These are phyloP conservation scores for Tuber melanosporum DNA, from an alignment of 495 filamentous ascomycete genomes.

Conservation along the genomic window DNA sequence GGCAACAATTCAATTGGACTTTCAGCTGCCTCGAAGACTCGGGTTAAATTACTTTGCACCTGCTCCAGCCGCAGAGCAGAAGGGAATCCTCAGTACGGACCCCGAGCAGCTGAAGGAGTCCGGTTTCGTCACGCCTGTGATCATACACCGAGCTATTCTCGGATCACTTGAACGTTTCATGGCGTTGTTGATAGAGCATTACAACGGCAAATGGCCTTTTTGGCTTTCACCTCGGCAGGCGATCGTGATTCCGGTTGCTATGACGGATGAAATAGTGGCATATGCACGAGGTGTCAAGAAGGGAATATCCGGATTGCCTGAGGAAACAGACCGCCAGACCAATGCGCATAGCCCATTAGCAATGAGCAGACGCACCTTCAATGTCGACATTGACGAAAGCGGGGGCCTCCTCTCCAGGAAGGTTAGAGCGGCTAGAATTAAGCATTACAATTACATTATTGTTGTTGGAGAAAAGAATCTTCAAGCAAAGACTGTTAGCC, in stretches of 20 bases:
- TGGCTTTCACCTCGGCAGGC: slow-evolving; percentile 83
- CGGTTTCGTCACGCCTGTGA: slow-evolving; percentile 64
- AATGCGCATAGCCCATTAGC: slow-evolving; percentile 44
- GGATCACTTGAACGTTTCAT: slow-evolving; percentile 83
- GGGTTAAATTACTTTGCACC: slow-evolving; percentile 68
- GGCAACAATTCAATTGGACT: slow-evolving; percentile 87
- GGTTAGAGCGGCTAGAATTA: slow-evolving; percentile 61
- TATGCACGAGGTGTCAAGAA: slow-evolving; percentile 51
- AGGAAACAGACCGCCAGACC: slow-evolving; percentile 18
- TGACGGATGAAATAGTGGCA: slow-evolving; percentile 51
- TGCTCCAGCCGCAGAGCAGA: slow-evolving; percentile 61
- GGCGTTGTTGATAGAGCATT: slow-evolving; percentile 79
- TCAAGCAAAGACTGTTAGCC: slow-evolving; percentile 28
- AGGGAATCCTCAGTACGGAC: slow-evolving; percentile 48
- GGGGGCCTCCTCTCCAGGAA: slow-evolving; percentile 59
- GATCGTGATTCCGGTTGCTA: slow-evolving; percentile 70
- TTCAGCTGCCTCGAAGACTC: slow-evolving; percentile 84
- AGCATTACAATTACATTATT: slow-evolving; percentile 67
- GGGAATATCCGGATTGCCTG: slow-evolving; percentile 45
- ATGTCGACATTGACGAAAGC: slow-evolving; percentile 67
- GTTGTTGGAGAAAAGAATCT: slow-evolving; percentile 57
- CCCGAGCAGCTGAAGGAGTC: slow-evolving; percentile 45
- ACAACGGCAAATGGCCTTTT: slow-evolving; percentile 77
- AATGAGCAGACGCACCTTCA: slow-evolving; percentile 51
- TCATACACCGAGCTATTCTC: slow-evolving; percentile 82